Conservation (phyloP, 2,329 filamentous ascomycete genomes). For the Orbilia quercus region DNA sequence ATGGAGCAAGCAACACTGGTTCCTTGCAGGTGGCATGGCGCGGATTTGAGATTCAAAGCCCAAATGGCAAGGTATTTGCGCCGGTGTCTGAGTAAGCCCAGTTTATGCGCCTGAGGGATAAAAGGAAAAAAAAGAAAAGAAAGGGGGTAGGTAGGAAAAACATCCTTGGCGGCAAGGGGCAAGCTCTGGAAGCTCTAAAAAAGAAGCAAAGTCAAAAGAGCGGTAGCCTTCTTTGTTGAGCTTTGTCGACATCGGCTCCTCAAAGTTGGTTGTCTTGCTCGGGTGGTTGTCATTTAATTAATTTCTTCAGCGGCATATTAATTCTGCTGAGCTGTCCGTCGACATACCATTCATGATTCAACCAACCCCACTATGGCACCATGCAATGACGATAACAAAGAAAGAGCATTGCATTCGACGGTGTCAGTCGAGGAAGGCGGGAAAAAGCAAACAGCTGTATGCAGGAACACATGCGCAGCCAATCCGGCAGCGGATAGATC, state of each 20-base stretch:
- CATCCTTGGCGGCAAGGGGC: conserved; percentile 30
- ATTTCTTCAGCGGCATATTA: conserved; percentile 26
- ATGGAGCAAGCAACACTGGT: conserved; percentile 43
- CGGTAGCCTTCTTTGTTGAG: conserved; percentile 45
- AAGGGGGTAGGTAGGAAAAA: conserved; percentile 37
- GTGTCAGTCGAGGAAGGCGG: neutral
- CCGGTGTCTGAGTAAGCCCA: conserved; percentile 47
- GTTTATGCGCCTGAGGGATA: conserved; percentile 30
- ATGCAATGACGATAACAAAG: conserved; percentile 28
- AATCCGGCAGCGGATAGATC: conserved; percentile 31
- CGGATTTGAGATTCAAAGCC: conserved; percentile 50
- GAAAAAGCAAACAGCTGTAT: conserved; percentile 7
- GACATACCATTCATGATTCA: neutral
- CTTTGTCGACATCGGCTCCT: too few species aligned
- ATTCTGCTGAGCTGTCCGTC: conserved; percentile 23
- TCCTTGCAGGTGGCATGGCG: conserved; percentile 37
- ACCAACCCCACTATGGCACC: conserved; percentile 7
- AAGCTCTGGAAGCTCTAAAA: conserved; percentile 29
- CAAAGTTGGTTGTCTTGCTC: too few species aligned
- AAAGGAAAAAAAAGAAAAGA: conserved; percentile 36
- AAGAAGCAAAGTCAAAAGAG: conserved; percentile 30
- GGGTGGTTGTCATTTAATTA: conserved; percentile 44
- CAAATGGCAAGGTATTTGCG: conserved; percentile 35
- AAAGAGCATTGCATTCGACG: conserved; percentile 21
- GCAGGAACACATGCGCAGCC: conserved; percentile 40